A percentile compares a stretch with the other conserved stretches of the same genome.
phyloP scores from a whole-genome alignment of 805 yeast genomes.

The Suhomyces sp. region DNA sequence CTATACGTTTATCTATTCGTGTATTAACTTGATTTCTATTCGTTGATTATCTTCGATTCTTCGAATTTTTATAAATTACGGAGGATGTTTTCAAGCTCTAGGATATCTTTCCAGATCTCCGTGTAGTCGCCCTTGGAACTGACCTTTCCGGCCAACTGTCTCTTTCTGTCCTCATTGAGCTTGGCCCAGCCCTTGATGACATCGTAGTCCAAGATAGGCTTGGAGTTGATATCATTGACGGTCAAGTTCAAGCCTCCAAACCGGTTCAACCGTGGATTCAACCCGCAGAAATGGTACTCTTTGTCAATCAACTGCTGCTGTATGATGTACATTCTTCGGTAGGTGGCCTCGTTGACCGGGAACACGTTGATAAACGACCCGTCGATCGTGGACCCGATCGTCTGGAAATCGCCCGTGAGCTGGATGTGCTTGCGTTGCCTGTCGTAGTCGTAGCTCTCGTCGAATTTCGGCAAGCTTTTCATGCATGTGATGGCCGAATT shows the following conservation, averaged over 20 bases:
- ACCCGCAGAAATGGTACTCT: slow-evolving; percentile 67
- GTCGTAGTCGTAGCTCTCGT: slow-evolving; percentile 27
- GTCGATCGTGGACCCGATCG: slow-evolving; percentile 70
- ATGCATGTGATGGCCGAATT: slow-evolving; percentile 60
- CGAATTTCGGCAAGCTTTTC: slow-evolving; percentile 42
- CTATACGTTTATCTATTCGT: no score
- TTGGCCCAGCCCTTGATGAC: slow-evolving; percentile 52
- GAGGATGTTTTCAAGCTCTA: slow-evolving; percentile 49
- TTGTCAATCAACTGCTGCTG: slow-evolving; percentile 87
- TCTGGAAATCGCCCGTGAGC: slow-evolving; percentile 44
- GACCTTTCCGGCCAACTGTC: slow-evolving; percentile 51
- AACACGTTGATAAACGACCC: slow-evolving; percentile 74
- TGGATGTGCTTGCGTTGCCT: slow-evolving; percentile 20
- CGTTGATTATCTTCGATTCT: no score
- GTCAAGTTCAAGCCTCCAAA: slow-evolving; percentile 40
- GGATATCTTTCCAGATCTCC: slow-evolving; percentile 67
- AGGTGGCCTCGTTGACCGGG: slow-evolving; percentile 73
- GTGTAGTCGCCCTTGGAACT: slow-evolving; percentile 52
- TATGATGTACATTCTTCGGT: slow-evolving; percentile 75
- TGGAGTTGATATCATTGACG: slow-evolving; percentile 39
- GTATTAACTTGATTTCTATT: no score
- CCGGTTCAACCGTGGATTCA: slow-evolving; percentile 74
- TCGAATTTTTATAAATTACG: slow-evolving; percentile 15
- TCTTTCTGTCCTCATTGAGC: slow-evolving; percentile 57
- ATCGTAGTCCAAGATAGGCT: slow-evolving; percentile 66